These are phyloP conservation scores for Eucalyptus pauciflora DNA, from an alignment of 345 rosid genomes.

Conservation along the genomic window DNA sequence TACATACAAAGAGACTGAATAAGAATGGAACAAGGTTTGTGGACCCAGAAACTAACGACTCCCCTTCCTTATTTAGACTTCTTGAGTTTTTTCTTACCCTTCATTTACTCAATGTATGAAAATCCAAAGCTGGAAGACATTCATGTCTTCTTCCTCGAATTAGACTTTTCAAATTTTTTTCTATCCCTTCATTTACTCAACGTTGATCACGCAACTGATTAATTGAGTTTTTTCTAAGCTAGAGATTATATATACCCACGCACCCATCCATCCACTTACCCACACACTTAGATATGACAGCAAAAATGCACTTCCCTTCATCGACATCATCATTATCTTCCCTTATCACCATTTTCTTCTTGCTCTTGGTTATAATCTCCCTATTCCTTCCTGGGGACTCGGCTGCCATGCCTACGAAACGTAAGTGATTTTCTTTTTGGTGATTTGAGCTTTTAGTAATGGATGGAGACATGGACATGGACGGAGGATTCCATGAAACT, in stretches of 20 bases:
- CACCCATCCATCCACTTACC: not conserved
- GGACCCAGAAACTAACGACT: too few relatives aligned
- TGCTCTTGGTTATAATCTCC: not conserved
- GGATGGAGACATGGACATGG: not conserved
- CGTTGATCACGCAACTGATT: not conserved
- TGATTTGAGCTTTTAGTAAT: too few relatives aligned
- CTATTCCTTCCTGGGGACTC: not conserved
- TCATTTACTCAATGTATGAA: not conserved
- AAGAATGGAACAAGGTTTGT: too few relatives aligned
- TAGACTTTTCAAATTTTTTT: not conserved
- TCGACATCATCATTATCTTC: not conserved
- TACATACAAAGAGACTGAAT: rapidly evolving
- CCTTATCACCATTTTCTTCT: not conserved
- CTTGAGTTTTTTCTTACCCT: too few relatives aligned
- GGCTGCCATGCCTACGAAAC: too few relatives aligned
- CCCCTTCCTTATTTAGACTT: too few relatives aligned
- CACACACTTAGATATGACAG: too few relatives aligned
- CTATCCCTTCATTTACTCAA: not conserved
- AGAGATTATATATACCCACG: not conserved
- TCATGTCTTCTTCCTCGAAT: not conserved
- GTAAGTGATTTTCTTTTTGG: not conserved
- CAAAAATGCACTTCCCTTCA: not conserved
- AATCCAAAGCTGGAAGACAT: not conserved
- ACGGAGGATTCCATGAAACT: too few relatives aligned
- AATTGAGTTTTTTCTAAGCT: not conserved